Percentiles rank a stretch among this genome's conserved stretches.
Conservation (phyloP, 495 filamentous ascomycete species). For the Penicillium robsamsonii region DNA sequence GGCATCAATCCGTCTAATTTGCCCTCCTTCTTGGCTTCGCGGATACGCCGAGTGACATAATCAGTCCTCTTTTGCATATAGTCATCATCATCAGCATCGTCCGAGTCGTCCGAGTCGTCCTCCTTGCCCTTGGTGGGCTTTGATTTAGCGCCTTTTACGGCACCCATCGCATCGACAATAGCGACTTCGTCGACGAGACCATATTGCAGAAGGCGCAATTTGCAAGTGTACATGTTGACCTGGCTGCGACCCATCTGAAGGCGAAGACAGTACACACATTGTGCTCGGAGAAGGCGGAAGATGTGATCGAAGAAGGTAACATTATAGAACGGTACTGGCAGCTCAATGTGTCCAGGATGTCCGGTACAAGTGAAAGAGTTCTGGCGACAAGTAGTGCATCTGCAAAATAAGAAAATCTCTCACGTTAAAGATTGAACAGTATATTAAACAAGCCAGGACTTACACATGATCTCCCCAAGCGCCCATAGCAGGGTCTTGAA, state of each 20-base stretch:
- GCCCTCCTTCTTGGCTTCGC: slow-evolving; percentile 47
- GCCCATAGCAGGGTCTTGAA: slow-evolving; percentile 93
- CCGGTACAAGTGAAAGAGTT: slow-evolving; percentile 79
- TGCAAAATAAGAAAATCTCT: slow-evolving; percentile 38
- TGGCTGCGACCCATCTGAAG: slow-evolving; percentile 71
- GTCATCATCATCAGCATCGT: slow-evolving; percentile 55
- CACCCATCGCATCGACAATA: slow-evolving; percentile 59
- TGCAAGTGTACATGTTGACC: slow-evolving; percentile 76
- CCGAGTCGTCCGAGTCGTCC: slow-evolving; percentile 52
- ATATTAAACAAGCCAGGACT: slow-evolving; percentile 31
- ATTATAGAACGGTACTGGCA: slow-evolving; percentile 90
- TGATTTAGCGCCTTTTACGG: slow-evolving; percentile 28
- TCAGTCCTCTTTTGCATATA: slow-evolving; percentile 63
- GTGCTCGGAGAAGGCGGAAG: slow-evolving; percentile 74
- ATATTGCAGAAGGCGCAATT: slow-evolving; percentile 79
- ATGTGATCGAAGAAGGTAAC: slow-evolving; percentile 90
- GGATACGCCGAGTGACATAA: slow-evolving; percentile 67
- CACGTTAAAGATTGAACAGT: slow-evolving; percentile 10
- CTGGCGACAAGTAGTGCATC: slow-evolving; percentile 87
- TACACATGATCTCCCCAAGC: slow-evolving; percentile 80
- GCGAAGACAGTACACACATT: slow-evolving; percentile 85
- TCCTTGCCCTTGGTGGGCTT: slow-evolving; percentile 34
- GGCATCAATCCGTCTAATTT: slow-evolving; percentile 51
- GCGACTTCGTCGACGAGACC: slow-evolving; percentile 75
- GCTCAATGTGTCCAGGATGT: slow-evolving; percentile 91